Conservation (phyloP, 441 rosid genomes). For the Breynia disticha region DNA sequence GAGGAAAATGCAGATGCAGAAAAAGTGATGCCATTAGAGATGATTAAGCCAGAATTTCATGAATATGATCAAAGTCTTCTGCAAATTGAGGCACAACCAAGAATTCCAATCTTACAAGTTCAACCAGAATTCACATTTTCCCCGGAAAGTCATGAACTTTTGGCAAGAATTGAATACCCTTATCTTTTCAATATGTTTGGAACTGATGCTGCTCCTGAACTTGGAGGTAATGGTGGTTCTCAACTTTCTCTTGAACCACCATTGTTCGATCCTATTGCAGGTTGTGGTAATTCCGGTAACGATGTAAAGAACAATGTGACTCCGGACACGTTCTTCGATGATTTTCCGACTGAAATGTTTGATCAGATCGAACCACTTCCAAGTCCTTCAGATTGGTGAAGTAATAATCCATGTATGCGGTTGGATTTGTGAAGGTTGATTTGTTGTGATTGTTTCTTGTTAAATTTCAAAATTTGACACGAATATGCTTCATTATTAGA, state of each 20-base stretch:
- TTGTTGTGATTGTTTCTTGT: neutral
- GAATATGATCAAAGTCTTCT: constrained; percentile 12
- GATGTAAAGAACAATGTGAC: constrained; percentile 20
- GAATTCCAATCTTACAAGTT: constrained; percentile 25
- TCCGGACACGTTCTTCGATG: constrained; percentile 53
- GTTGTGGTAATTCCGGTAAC: constrained; percentile 15
- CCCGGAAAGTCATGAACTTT: constrained; percentile 43
- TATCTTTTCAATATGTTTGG: constrained; percentile 44
- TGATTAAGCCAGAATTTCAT: constrained; percentile 25
- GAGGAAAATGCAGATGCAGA: constrained; percentile 12
- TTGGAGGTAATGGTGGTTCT: constrained; percentile 14
- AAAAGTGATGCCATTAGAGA: constrained; percentile 20
- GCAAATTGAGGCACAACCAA: constrained; percentile 15
- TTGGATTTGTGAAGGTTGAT: neutral
- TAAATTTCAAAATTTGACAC: neutral
- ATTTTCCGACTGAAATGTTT: constrained; percentile 65
- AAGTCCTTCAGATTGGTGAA: constrained; percentile 33
- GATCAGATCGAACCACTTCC: constrained; percentile 52
- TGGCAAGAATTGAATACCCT: constrained; percentile 52
- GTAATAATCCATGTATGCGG: neutral
- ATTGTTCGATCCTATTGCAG: constrained; percentile 31
- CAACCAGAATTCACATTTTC: constrained; percentile 32
- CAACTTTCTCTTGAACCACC: constrained; percentile 30
- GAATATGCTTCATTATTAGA: neutral
- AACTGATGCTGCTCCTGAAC: constrained; percentile 33